Conservation (phyloP, 306 rosid genomes). For the Macrotyloma uniflorum region DNA sequence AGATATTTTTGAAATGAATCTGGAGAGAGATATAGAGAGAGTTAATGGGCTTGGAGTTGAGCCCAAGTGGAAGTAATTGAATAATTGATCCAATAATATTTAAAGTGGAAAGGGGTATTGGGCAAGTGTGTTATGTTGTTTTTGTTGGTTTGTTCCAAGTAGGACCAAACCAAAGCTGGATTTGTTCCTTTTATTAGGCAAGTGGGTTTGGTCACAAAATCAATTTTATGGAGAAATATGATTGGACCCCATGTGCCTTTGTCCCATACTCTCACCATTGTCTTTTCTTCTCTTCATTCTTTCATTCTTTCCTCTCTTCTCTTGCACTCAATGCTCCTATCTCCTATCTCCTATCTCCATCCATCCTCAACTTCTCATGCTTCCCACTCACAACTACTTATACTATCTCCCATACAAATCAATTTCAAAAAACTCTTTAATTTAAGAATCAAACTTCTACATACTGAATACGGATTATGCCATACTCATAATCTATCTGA, state of each 20-base stretch:
- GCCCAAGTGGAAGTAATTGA: conserved; percentile 2
- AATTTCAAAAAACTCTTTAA: too few species aligned
- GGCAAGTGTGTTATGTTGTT: not conserved
- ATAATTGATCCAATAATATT: not conserved
- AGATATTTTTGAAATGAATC: not conserved
- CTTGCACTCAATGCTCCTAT: too few species aligned
- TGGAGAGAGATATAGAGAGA: not conserved
- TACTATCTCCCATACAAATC: too few species aligned
- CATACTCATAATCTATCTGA: too few species aligned
- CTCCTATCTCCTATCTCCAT: too few species aligned
- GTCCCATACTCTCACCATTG: not conserved
- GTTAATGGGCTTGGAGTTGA: not conserved
- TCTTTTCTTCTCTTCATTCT: too few species aligned
- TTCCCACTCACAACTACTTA: too few species aligned
- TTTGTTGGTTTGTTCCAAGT: conserved; percentile 3
- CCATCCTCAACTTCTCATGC: too few species aligned
- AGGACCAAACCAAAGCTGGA: not conserved
- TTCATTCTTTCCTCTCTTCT: too few species aligned
- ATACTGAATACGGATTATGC: too few species aligned
- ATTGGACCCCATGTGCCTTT: not conserved
- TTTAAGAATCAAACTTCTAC: too few species aligned
- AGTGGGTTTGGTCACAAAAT: conserved; percentile 10
- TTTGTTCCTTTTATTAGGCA: not conserved
- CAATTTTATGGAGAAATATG: not conserved
- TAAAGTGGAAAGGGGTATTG: not conserved